These are phyloP conservation scores for Saturnispora besseyi DNA, from an alignment of 805 yeast species.

Conservation along the genomic window DNA sequence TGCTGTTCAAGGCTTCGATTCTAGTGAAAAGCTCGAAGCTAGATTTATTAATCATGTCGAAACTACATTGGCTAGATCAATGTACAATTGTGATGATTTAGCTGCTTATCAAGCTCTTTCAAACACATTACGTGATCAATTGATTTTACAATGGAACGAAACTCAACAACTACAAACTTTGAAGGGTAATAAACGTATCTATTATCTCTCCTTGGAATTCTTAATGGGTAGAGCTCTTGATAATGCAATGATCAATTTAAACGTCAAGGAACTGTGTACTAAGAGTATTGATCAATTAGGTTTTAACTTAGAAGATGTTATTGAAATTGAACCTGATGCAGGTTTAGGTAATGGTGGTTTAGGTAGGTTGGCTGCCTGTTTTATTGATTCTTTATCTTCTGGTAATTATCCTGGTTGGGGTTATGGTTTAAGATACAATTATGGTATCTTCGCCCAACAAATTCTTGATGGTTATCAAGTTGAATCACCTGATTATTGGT, in stretches of 20 bases:
- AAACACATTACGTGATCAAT: constrained; percentile 64
- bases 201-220: constrained; percentile 80
- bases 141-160: constrained; percentile 82
- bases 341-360: constrained; percentile 94
- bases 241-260: constrained; percentile 80
- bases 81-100: constrained; percentile 84
- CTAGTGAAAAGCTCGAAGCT: constrained; percentile 51
- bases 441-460: constrained; percentile 86
- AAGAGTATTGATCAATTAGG: constrained; percentile 65
- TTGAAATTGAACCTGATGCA: constrained; percentile 86
- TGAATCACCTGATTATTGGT: constrained; percentile 92
- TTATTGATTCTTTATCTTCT: constrained; percentile 79
- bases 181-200: constrained; percentile 76
- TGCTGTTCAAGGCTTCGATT: constrained; percentile 41
- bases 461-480: constrained; percentile 90
- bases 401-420: constrained; percentile 95
- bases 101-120: constrained; percentile 93
- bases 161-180: constrained; percentile 86
- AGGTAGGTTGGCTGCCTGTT: constrained; percentile 92
- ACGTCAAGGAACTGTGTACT: constrained; percentile 50
- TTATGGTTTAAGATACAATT: constrained; percentile 85
- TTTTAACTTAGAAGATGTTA: constrained; percentile 76
- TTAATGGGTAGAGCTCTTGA: constrained; percentile 94
- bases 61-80: constrained; percentile 80
- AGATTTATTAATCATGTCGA: constrained; percentile 80